These are phyloP conservation scores for Talaromyces trachyspermus DNA, from an alignment of 495 filamentous ascomycete species.

Conservation along the genomic window DNA sequence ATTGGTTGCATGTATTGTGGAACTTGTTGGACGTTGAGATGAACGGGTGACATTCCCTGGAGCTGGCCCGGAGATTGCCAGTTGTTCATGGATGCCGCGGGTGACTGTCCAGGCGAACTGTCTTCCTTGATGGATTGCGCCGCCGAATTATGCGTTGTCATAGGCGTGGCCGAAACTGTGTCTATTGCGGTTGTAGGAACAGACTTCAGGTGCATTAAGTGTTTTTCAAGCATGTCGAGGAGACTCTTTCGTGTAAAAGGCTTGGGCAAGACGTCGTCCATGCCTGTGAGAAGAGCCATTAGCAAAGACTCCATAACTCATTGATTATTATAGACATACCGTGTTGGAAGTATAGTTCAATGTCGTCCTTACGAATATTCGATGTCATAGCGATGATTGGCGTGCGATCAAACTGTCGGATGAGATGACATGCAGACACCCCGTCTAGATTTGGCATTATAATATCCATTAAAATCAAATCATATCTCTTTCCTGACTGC, in stretches of 20 bases:
- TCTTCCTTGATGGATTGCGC: constrained; percentile 70
- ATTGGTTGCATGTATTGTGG: constrained; percentile 44
- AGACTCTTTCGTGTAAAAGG: constrained; percentile 96
- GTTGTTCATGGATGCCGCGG: constrained; percentile 55
- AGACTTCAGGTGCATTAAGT: constrained; percentile 70
- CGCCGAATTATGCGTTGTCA: constrained; percentile 44
- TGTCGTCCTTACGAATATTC: constrained; percentile 94
- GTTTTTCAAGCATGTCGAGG: constrained; percentile 81
- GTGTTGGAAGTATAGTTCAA: constrained; percentile 93
- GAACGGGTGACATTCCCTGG: constrained; percentile 54
- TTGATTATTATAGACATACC: constrained; percentile 45
- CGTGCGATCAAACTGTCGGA: constrained; percentile 80
- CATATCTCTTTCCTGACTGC: constrained; percentile 73
- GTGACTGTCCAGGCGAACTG: constrained; percentile 70
- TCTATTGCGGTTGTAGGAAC: constrained; percentile 31
- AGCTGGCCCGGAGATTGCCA: constrained; percentile 72
- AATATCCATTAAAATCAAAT: constrained; percentile 97
- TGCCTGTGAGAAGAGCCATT: constrained; percentile 54
- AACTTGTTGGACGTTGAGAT: constrained; percentile 38
- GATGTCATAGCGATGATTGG: constrained; percentile 99
- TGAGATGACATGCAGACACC: constrained; percentile 87
- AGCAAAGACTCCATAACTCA: background rate
- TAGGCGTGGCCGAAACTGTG: constrained; percentile 34
- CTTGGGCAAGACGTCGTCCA: constrained; percentile 97
- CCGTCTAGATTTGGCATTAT: constrained; percentile 97